These are phyloP conservation scores for Lentithecium fluviatile DNA, from an alignment of 495 filamentous ascomycete genomes.

Conservation along the genomic window DNA sequence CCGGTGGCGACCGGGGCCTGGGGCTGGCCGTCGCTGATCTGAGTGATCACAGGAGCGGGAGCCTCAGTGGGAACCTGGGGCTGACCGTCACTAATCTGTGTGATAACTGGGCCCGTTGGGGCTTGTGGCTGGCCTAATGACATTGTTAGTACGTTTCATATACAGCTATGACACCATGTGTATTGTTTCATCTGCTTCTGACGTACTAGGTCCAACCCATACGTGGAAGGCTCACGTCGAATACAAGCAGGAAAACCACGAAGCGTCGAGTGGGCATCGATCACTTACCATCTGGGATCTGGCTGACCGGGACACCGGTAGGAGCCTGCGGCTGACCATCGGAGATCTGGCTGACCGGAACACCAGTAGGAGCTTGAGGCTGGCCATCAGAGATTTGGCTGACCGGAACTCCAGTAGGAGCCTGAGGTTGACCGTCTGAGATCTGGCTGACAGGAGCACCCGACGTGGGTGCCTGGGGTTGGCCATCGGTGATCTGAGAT, in stretches of 20 bases:
- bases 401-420: conserved; percentile 15
- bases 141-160: not conserved
- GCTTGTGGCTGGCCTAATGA: conserved; percentile 11
- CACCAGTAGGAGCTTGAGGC: not conserved
- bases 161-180: no score
- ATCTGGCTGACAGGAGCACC: conserved; percentile 10
- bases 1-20: conserved; percentile 12
- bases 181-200: no score
- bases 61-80: conserved; percentile 13
- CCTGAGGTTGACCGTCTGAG: conserved; percentile 21
- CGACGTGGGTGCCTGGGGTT: not conserved
- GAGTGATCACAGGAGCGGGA: conserved; percentile 1
- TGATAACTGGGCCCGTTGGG: not conserved
- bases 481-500: conserved; percentile 12
- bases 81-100: conserved; percentile 8
- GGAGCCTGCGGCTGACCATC: conserved; percentile 31
- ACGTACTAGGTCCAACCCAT: no score
- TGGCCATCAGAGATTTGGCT: conserved; percentile 6
- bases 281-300: no score
- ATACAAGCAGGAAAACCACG: no score
- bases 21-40: conserved; percentile 13
- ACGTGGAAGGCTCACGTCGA: no score
- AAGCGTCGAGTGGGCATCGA: no score
- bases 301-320: no score
- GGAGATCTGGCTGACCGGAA: not conserved